Conservation (phyloP, 768 basidiomycete genomes). For the Chalciporus pseudorubinellus region DNA sequence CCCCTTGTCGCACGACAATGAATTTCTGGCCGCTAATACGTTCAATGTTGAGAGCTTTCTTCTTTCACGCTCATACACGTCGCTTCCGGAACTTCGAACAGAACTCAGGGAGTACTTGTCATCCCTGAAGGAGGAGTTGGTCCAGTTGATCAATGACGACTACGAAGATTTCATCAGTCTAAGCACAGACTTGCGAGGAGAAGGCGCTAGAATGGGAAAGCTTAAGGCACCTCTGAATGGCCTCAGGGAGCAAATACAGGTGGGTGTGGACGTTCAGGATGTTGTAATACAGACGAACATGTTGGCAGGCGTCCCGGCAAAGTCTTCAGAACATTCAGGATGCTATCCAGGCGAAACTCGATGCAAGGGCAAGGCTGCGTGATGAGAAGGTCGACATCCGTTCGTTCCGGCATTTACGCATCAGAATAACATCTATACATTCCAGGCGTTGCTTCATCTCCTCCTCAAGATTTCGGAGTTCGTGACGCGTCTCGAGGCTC, state of each 20-base stretch:
- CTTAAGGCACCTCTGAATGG: slow-evolving; percentile 66
- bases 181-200: slow-evolving; percentile 87
- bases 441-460: slow-evolving; percentile 77
- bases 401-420: background rate
- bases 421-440: slow-evolving; percentile 2
- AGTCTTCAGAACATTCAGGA: slow-evolving; percentile 67
- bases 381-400: slow-evolving; percentile 67
- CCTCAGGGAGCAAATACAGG: slow-evolving; percentile 66
- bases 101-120: slow-evolving; percentile 87
- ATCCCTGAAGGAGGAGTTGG: slow-evolving; percentile 86
- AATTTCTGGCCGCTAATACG: slow-evolving; percentile 59
- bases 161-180: slow-evolving; percentile 97
- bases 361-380: slow-evolving; percentile 68
- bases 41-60: slow-evolving; percentile 90
- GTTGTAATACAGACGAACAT: background rate
- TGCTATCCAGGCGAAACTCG: slow-evolving; percentile 75
- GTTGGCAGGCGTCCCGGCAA: slow-evolving; percentile 49
- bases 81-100: slow-evolving; percentile 80
- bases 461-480: slow-evolving; percentile 93
- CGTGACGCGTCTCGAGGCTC: slow-evolving; percentile 79
- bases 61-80: slow-evolving; percentile 78
- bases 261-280: slow-evolving; percentile 36
- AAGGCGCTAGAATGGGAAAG: slow-evolving; percentile 67
- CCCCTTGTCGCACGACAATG: slow-evolving; percentile 80
- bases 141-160: slow-evolving; percentile 94